Conservation (phyloP, 202 grass and related monocot genomes). For the Dendrocalamus latiflorus region DNA sequence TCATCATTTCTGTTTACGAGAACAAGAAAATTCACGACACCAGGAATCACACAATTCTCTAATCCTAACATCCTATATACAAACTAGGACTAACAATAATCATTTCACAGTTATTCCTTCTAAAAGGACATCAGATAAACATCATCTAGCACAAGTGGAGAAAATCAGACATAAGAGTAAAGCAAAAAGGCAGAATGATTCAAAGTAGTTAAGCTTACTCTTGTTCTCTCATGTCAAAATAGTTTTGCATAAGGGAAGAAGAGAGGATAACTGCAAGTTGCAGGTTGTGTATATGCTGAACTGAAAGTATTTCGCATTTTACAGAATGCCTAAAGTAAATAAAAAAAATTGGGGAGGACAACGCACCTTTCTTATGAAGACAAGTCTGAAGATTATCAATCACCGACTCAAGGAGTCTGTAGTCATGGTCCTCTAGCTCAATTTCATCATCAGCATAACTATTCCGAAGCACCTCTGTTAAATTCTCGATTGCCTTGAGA, state of each 20-base stretch:
- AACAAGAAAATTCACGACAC: background rate
- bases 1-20: background rate
- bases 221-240: conserved; percentile 13
- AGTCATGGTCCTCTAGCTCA: conserved; percentile 38
- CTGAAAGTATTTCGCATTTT: conserved; percentile 13
- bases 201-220: background rate
- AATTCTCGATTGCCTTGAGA: conserved; percentile 40
- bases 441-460: conserved; percentile 34
- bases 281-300: background rate
- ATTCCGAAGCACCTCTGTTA: conserved; percentile 37
- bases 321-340: background rate
- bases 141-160: background rate
- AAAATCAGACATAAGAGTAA: conserved; percentile 3
- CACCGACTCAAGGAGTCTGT: conserved; percentile 31
- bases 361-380: conserved; percentile 47
- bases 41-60: background rate
- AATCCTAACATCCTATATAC: background rate
- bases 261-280: background rate
- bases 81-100: background rate
- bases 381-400: conserved; percentile 51
- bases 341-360: background rate
- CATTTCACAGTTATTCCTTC: background rate
- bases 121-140: background rate
- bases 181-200: conserved; percentile 9
- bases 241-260: conserved; percentile 2